Conservation (phyloP, 2,329 filamentous ascomycete species). For the Ceratocystis colombiana region DNA sequence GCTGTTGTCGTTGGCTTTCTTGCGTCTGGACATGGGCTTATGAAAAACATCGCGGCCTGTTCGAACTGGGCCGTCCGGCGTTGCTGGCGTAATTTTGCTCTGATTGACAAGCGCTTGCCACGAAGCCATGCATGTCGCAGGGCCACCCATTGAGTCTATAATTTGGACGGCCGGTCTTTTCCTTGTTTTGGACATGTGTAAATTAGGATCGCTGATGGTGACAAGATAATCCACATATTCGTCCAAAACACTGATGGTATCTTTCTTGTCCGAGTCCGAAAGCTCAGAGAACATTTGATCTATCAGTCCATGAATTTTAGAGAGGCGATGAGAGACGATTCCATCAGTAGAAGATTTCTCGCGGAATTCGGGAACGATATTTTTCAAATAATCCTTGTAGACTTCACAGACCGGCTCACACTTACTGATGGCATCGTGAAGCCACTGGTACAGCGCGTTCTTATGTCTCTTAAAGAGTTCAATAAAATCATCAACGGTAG, state of each 20-base stretch:
- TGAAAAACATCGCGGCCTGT: constrained; percentile 24
- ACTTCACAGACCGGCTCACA: constrained; percentile 20
- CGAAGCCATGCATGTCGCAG: constrained; percentile 24
- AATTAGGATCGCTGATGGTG: constrained; percentile 22
- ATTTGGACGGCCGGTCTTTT: constrained; percentile 9
- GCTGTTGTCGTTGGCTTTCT: constrained; percentile 7
- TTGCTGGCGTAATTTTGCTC: constrained; percentile 24
- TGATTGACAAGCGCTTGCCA: constrained; percentile 25
- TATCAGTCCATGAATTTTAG: constrained; percentile 20
- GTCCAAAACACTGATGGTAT: constrained; percentile 7
- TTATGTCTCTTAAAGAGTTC: constrained; percentile 55
- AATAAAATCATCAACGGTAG: constrained; percentile 64
- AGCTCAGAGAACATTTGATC: constrained; percentile 13
- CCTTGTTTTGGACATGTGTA: constrained; percentile 13
- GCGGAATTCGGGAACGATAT: constrained; percentile 19
- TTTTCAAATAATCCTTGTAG: constrained; percentile 22
- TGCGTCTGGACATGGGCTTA: constrained; percentile 25
- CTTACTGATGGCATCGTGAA: constrained; percentile 48
- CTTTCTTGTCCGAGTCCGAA: constrained; percentile 8
- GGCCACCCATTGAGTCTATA: constrained; percentile 22
- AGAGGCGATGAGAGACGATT: constrained; percentile 8
- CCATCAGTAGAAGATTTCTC: constrained; percentile 1
- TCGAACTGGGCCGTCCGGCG: constrained; percentile 19
- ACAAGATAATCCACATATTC: constrained; percentile 24
- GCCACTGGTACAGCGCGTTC: constrained; percentile 54